Conservation (phyloP, 2,329 filamentous ascomycete genomes). For the Nothophoma quercina region DNA sequence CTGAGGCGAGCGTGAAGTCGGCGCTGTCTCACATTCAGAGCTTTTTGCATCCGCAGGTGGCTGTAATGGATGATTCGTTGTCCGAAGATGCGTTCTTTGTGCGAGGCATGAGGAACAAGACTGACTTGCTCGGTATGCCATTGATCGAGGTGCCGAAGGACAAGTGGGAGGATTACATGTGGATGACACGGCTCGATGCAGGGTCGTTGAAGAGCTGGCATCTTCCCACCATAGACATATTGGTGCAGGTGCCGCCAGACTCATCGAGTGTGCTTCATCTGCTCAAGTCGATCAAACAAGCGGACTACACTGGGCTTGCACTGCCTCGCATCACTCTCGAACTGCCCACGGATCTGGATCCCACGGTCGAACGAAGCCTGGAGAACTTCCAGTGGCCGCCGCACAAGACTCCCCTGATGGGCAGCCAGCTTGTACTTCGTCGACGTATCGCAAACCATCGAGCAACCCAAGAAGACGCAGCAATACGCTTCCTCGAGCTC, state of each 20-base stretch:
- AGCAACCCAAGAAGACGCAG: slow-evolving; percentile 72
- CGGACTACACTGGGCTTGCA: slow-evolving; percentile 76
- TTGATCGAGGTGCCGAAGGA: slow-evolving; percentile 77
- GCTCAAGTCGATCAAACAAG: slow-evolving; percentile 75
- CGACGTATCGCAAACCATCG: slow-evolving; percentile 72
- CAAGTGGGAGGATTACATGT: slow-evolving; percentile 70
- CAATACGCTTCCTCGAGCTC: slow-evolving; percentile 80
- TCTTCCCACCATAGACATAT: slow-evolving; percentile 77
- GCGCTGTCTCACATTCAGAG: slow-evolving; percentile 75
- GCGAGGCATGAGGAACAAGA: slow-evolving; percentile 64
- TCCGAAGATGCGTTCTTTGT: slow-evolving; percentile 75
- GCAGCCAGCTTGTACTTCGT: slow-evolving; percentile 68
- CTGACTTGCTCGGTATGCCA: slow-evolving; percentile 61
- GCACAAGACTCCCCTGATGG: slow-evolving; percentile 42
- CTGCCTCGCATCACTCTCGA: slow-evolving; percentile 84
- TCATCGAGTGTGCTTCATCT: slow-evolving; percentile 81
- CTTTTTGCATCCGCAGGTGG: slow-evolving; percentile 78
- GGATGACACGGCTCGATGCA: slow-evolving; percentile 81
- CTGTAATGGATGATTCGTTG: slow-evolving; percentile 73
- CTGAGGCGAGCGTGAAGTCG: slow-evolving; percentile 69
- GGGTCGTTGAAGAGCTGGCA: slow-evolving; percentile 79
- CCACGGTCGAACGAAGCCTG: slow-evolving; percentile 68
- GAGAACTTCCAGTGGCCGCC: slow-evolving; percentile 71
- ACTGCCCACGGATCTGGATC: slow-evolving; percentile 75
- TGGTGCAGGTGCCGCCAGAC: slow-evolving; percentile 76